Conservation (phyloP, 2,329 filamentous ascomycete species). For the Fonsecaea erecta region DNA sequence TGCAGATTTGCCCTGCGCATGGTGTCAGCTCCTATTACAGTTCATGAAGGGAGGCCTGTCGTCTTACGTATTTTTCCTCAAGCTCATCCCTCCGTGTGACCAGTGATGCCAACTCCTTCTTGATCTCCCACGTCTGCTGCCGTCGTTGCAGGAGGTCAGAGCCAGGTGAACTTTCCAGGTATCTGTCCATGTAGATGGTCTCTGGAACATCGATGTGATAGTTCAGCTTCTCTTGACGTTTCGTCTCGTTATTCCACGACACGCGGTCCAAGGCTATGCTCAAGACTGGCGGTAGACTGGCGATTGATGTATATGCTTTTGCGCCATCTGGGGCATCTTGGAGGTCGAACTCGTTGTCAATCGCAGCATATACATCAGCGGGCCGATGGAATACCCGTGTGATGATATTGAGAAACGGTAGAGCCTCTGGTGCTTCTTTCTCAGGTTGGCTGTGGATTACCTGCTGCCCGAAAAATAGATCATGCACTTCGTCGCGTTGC, state of each 20-base stretch:
- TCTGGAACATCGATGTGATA: constrained; percentile 80
- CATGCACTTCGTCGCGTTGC: constrained; percentile 79
- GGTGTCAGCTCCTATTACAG: constrained; percentile 1
- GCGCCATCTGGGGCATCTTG: constrained; percentile 71
- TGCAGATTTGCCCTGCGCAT: constrained; percentile 28
- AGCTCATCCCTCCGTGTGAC: constrained; percentile 54
- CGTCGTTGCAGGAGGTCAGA: constrained; percentile 67
- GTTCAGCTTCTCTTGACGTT: constrained; percentile 70
- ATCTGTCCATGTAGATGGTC: constrained; percentile 83
- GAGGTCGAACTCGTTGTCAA: constrained; percentile 83
- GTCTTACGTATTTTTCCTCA: constrained; percentile 34
- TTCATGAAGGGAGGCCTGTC: background rate
- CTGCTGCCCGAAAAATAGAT: constrained; percentile 57
- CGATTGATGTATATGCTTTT: constrained; percentile 71
- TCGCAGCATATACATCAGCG: constrained; percentile 76
- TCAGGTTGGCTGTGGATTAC: constrained; percentile 38
- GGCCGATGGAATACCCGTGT: constrained; percentile 54
- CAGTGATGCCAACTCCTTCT: constrained; percentile 64
- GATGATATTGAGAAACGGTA: constrained; percentile 66
- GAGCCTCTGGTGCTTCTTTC: constrained; percentile 37
- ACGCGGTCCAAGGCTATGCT: constrained; percentile 89
- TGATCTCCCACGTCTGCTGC: constrained; percentile 74
- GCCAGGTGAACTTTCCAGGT: constrained; percentile 70
- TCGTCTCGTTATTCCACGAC: constrained; percentile 67
- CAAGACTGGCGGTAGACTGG: constrained; percentile 77